A percentile compares a stretch with the other conserved stretches of the same genome.
Conservation (phyloP, 164 flowering plant species). For the Nelumbo lutea region DNA sequence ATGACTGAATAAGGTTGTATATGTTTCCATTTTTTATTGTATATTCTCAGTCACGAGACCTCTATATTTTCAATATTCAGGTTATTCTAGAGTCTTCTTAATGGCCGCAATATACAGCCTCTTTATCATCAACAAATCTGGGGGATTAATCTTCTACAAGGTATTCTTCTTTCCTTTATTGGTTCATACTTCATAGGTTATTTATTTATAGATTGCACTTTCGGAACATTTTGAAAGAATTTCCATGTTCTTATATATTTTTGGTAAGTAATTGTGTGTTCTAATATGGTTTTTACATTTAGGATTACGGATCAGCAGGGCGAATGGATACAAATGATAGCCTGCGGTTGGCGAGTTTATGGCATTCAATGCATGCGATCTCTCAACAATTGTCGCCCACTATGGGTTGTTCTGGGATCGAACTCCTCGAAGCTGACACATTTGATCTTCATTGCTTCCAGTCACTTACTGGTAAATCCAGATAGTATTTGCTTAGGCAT, state of each 20-base stretch:
- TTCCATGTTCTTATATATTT: not conserved
- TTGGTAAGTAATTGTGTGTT: not conserved
- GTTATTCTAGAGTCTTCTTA: not conserved
- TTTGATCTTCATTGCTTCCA: conserved; percentile 96
- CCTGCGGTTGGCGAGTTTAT: conserved; percentile 83
- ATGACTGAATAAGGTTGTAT: too few species aligned
- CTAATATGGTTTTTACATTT: not conserved
- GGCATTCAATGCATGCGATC: conserved; percentile 99
- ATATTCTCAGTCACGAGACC: too few species aligned
- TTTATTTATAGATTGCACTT: not conserved
- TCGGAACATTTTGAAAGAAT: not conserved
- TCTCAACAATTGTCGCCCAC: conserved; percentile 89
- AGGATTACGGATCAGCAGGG: conserved; percentile 92
- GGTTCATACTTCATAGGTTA: not conserved
- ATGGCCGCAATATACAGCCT: conserved; percentile 95
- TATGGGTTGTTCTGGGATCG: conserved; percentile 74
- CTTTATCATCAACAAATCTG: conserved; percentile 93
- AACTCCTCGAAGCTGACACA: conserved; percentile 85
- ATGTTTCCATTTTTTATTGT: too few species aligned
- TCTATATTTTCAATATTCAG: not conserved
- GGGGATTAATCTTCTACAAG: conserved; percentile 91
- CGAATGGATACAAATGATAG: conserved; percentile 95
- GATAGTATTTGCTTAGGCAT: not conserved
- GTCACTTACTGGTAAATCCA: conserved; percentile 69
- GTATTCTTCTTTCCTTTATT: conserved; percentile 18